A percentile compares a stretch with the other conserved stretches of the same genome.
These are phyloP conservation scores for Sporobolomyces pararoseus DNA, from an alignment of 768 basidiomycete species.

Conservation along the genomic window DNA sequence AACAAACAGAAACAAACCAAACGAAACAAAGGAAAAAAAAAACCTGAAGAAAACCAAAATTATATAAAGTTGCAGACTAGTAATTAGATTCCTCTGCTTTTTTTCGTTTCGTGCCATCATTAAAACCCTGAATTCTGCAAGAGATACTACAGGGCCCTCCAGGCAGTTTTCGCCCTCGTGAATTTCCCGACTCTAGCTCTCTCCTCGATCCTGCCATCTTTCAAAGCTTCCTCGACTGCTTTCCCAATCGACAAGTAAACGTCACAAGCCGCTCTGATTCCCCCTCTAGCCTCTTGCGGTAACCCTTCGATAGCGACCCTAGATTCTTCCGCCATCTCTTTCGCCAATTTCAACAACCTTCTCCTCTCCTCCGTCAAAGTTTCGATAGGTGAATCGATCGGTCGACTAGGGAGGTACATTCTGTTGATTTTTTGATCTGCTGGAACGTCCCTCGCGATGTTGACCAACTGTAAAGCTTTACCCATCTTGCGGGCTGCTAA, in stretches of 20 bases:
- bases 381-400: constrained; percentile 36
- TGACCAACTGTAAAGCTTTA: constrained; percentile 51
- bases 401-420: constrained; percentile 48
- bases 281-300: constrained; percentile 46
- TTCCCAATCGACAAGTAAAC: constrained; percentile 50
- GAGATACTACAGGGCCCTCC: constrained; percentile 22
- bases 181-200: constrained; percentile 33
- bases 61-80: too few species aligned
- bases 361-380: constrained; percentile 15
- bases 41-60: too few species aligned
- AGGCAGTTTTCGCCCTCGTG: constrained; percentile 22
- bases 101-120: too few species aligned
- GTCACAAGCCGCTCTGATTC: constrained; percentile 49
- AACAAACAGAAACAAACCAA: too few species aligned
- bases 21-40: too few species aligned
- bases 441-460: constrained; percentile 50
- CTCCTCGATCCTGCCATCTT: constrained; percentile 25
- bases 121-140: too few species aligned
- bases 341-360: constrained; percentile 45
- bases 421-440: constrained; percentile 48
- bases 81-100: too few species aligned
- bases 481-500: constrained; percentile 49
- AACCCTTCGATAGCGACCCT: constrained; percentile 35
- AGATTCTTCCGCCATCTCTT: constrained; percentile 41
- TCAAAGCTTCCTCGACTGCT: constrained; percentile 42